Percentiles rank a stretch among this genome's conserved stretches.
Evolutionary conservation across 1,139 yeast species (phyloP).

Genomic region (Magnusiomyces clavatus): DNA sequence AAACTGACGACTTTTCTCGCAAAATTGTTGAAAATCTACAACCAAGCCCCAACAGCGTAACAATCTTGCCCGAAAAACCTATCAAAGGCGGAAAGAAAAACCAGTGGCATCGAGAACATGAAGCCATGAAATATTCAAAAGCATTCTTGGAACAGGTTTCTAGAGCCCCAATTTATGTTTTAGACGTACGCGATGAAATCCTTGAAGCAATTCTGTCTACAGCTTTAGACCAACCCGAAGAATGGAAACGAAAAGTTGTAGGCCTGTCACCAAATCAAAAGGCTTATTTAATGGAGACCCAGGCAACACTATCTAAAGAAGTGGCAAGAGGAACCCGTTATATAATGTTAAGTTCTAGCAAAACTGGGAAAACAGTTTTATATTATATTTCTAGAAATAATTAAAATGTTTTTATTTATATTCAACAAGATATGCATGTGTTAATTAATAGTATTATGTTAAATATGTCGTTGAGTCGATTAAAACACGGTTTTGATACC

Average conservation of each 20-base stretch:
- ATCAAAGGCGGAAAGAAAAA: constrained; percentile 66
- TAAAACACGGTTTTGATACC: too few species aligned
- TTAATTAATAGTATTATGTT: too few species aligned
- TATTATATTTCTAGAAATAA: constrained; percentile 23
- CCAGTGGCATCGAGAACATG: constrained; percentile 73
- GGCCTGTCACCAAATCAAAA: constrained; percentile 66
- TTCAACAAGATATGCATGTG: too few species aligned
- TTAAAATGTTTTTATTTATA: too few species aligned
- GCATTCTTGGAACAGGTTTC: constrained; percentile 22
- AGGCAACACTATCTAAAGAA: constrained; percentile 64
- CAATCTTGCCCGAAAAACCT: constrained; percentile 41
- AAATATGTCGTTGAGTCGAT: too few species aligned
- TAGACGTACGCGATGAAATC: constrained; percentile 77
- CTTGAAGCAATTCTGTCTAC: constrained; percentile 74
- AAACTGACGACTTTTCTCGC: too few species aligned
- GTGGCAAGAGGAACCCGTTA: constrained; percentile 61
- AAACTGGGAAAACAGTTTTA: constrained; percentile 61
- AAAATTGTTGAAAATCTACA: too few species aligned
- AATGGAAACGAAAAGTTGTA: constrained; percentile 78
- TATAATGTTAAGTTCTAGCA: constrained; percentile 68
- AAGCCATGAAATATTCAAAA: constrained; percentile 39
- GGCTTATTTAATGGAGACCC: constrained; percentile 67
- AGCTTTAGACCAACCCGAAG: constrained; percentile 70
- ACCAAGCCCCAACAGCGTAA: constrained; percentile 16
- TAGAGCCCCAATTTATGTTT: constrained; percentile 59